Conservation (phyloP, 495 filamentous ascomycete species). For the Corynascus novoguineensis region DNA sequence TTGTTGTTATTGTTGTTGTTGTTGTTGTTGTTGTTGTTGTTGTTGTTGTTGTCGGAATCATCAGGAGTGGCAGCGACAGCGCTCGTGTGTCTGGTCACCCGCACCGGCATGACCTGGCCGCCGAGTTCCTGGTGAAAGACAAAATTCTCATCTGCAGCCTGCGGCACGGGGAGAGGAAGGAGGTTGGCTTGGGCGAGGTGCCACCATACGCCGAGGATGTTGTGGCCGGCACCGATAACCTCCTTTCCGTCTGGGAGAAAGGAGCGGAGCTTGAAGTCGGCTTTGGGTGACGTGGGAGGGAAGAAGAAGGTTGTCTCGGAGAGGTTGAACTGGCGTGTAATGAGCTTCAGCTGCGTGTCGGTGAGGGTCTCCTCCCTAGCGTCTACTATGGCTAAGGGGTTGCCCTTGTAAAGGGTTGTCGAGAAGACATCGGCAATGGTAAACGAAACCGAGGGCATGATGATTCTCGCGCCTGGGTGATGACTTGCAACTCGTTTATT, state of each 20-base stretch:
- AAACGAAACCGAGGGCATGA: conserved; percentile 8
- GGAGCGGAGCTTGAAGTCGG: conserved; percentile 14
- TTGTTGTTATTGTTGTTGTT: no score
- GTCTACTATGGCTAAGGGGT: conserved; percentile 13
- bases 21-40: no score
- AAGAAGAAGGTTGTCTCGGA: conserved; percentile 18
- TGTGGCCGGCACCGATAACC: conserved; percentile 12
- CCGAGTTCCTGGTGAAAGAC: conserved; percentile 14
- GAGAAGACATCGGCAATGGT: conserved; percentile 14
- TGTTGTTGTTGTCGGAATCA: no score
- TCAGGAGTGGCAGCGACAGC: background rate
- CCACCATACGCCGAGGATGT: conserved; percentile 16
- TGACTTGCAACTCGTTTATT: no score
- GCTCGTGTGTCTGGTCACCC: background rate
- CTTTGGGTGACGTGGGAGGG: conserved; percentile 2
- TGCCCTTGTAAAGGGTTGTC: conserved; percentile 10
- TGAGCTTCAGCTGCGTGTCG: conserved; percentile 15
- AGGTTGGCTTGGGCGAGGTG: conserved; percentile 9
- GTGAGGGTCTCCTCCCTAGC: conserved; percentile 4
- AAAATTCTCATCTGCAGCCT: background rate
- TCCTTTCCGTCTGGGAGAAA: conserved; percentile 13
- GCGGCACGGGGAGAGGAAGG: conserved; percentile 1
- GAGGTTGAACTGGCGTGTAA: conserved; percentile 16
- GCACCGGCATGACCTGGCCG: background rate
- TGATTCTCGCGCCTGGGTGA: no score